Percentiles rank a stretch among this genome's conserved stretches.
These are phyloP conservation scores for Syzygium jambos DNA, from an alignment of 345 rosid species.

Conservation along the genomic window DNA sequence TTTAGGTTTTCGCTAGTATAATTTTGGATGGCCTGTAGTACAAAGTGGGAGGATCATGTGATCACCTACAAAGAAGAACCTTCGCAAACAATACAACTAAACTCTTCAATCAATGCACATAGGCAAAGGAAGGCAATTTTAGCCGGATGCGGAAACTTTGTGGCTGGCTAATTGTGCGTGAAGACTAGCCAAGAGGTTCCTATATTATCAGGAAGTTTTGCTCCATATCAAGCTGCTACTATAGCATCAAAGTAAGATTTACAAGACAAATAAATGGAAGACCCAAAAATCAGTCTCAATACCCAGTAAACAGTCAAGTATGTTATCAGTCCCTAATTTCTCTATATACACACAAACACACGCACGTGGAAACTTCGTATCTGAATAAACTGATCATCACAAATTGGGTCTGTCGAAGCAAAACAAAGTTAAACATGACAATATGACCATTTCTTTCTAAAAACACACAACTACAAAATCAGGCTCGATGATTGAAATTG, in stretches of 20 bases:
- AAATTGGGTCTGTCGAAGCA: background rate
- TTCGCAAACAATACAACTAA: background rate
- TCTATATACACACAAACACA: background rate
- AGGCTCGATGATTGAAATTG: background rate
- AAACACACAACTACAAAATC: background rate
- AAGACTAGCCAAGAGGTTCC: background rate
- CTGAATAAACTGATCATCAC: background rate
- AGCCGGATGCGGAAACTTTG: background rate
- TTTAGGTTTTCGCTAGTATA: background rate
- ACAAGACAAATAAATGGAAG: background rate
- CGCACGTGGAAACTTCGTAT: background rate
- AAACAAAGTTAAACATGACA: background rate
- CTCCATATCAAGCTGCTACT: background rate
- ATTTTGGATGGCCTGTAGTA: background rate
- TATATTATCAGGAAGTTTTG: too few species aligned
- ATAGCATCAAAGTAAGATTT: background rate
- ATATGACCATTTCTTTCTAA: background rate
- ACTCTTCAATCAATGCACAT: background rate
- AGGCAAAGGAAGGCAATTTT: background rate
- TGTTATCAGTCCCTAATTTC: background rate
- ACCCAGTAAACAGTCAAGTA: background rate
- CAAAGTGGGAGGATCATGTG: background rate
- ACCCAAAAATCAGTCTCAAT: background rate
- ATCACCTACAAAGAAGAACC: background rate
- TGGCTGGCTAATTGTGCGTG: background rate